These are phyloP conservation scores for Kandelia obovata DNA, from an alignment of 345 rosid genomes.

Conservation along the genomic window DNA sequence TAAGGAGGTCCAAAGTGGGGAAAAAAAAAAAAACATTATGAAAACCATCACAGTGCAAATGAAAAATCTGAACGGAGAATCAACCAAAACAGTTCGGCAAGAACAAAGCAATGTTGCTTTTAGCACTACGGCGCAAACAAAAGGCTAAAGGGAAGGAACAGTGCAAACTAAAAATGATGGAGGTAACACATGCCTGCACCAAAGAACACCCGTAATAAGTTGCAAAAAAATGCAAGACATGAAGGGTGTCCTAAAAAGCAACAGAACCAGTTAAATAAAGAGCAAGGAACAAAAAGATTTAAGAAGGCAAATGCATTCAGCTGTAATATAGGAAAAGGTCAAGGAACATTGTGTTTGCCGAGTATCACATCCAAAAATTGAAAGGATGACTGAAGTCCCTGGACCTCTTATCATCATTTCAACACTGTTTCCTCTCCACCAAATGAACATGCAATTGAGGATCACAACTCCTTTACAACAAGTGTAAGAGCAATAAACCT, in stretches of 20 bases:
- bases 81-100: no score
- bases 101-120: neutral
- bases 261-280: neutral
- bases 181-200: slow-evolving; percentile 9
- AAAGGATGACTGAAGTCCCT: neutral
- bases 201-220: neutral
- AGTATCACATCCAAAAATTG: neutral
- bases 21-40: no score
- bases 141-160: neutral
- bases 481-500: neutral
- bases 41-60: no score
- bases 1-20: neutral
- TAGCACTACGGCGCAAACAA: neutral
- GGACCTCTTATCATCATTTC: neutral
- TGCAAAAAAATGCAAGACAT: neutral
- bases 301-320: no score
- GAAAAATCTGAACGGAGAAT: no score
- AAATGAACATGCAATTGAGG: neutral
- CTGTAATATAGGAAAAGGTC: neutral
- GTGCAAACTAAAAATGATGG: neutral
- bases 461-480: neutral
- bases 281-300: neutral
- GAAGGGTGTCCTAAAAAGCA: neutral
- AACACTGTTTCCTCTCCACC: no score
- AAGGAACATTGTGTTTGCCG: neutral